Evolutionary conservation across 768 basidiomycete species (phyloP), one percentile per base, ranked within the genome.

Genomic region (Russula lepida): DNA sequence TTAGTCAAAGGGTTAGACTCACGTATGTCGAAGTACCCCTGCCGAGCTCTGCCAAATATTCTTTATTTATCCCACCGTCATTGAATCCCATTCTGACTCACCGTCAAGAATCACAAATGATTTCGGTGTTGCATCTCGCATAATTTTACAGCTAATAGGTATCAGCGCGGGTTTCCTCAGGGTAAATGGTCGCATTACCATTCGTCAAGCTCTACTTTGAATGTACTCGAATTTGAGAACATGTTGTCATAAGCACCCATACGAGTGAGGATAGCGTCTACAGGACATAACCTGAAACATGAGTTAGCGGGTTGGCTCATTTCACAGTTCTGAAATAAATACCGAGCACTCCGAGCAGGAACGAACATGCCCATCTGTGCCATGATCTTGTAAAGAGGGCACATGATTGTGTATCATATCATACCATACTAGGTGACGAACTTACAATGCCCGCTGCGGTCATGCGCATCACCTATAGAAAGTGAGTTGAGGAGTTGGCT

Each of bases 201-300:
- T 81, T 99, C 97, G 71, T 98, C 97, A 59, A 99, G 77, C 71
- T 99, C 97, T 23, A 99, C 97, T 71, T 98, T 97, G 82, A 98
- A 99, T 0, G 95, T 98, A 73, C 92, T 93, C 1, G 93, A 83
- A 67, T 92, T 86, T 2, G 89, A 86, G 72, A 94, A 95, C 89
- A 95, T 93, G 69, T 94, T 94, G 69, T 98, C 95, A 70, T 98
- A 97, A 3, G 97, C 97, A 11, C 97, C 97, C 97, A 98, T 98
- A 27, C 95, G 85, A 2, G 97, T 98, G 60, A 92, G 81, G 65
- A 99, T 97, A 13, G 86, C 77, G 70, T 99, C 95, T 2, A 97
- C 84, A 2, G 97, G 92, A 62, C 86, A 88, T 50, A 99, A 70
- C 37, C 92, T 93, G 49, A 12, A 49, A 27, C 47, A 35, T 9